Base-by-base conservation (phyloP, 2,329 filamentous ascomycete genomes). In the Alternaria triticimaculans region DNA sequence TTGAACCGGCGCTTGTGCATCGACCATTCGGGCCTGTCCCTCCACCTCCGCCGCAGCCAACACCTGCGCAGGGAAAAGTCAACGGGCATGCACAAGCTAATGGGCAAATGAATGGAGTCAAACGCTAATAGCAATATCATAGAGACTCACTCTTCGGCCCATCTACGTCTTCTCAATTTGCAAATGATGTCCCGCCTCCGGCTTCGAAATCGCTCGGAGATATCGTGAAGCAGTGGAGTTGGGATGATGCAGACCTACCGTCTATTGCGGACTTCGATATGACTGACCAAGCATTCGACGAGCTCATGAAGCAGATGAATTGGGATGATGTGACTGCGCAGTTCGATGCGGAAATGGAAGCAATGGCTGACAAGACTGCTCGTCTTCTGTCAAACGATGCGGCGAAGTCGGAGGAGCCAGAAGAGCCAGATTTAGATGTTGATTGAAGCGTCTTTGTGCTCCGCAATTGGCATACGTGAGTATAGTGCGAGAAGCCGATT, bases 61-160 rank as follows among this genome's bases (percentile, higher is more conserved):
- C 59, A 58, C 61, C 72, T 54, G 68, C 67, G 46, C 78, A 78
- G 65, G 73, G 73, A 53, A 77, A 77, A 61, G 67, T 74, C 57
- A 80, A 80, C 61, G 76, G 77, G 50, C 78, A 80, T 63, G 78
- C 74, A 69, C 77, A 77, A 68, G 72, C 70, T 62, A 81, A 80
- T 65, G 78, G 77, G 55, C 76, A 80, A 65, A 72, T 79, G 49
- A 80, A 80, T 72, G 76, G 78, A 72, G 72, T 78, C 59, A 79
- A 78, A 70, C 76, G 75, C 73, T 80, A 70, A 73, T 72, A 56
- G 66, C 59, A 54, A 60, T 72, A 60, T 60, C 50, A 57, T 62
- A 65, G 64, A 54, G 28, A 46, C 46, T 66, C 59, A 48, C 33
- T 37, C 61, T 60, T 49, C 56, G 51, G 44, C 23, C 14, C 20